Conservation (phyloP, 1,139 yeast genomes). For the Pichia sp. region DNA sequence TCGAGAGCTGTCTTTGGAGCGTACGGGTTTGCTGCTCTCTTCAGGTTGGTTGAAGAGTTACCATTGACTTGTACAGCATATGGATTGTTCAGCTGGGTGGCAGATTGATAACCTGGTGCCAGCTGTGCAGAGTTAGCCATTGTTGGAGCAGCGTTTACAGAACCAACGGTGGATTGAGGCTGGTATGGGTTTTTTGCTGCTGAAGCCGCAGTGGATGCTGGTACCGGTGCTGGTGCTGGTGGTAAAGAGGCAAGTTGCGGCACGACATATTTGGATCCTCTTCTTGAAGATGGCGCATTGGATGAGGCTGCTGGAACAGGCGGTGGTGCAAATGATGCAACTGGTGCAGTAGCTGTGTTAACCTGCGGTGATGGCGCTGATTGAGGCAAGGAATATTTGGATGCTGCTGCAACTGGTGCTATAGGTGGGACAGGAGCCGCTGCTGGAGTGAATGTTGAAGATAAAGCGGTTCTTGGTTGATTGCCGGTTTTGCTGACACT, state of each 20-base stretch:
- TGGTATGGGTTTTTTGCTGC: constrained; percentile 2
- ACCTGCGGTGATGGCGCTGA: background rate
- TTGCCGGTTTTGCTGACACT: background rate
- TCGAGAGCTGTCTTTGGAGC: constrained; percentile 26
- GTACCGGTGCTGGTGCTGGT: background rate
- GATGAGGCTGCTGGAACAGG: background rate
- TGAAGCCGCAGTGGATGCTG: too few relatives aligned
- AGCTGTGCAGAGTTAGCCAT: background rate
- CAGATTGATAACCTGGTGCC: background rate
- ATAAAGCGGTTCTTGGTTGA: background rate
- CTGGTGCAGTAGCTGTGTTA: background rate
- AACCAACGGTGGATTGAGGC: background rate
- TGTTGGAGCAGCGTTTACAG: background rate
- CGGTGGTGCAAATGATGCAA: background rate
- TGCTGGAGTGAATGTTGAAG: background rate
- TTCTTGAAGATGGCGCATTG: background rate
- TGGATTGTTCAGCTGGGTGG: background rate
- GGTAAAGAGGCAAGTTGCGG: background rate
- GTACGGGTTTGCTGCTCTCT: constrained; percentile 18
- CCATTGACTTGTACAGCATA: background rate
- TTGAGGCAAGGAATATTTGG: background rate
- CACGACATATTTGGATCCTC: background rate
- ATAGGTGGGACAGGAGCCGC: background rate
- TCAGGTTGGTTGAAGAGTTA: background rate
- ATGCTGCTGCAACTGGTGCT: background rate